Base-by-base conservation (phyloP, 208 protist genomes). In the Trypanosoma congolense region DNA sequence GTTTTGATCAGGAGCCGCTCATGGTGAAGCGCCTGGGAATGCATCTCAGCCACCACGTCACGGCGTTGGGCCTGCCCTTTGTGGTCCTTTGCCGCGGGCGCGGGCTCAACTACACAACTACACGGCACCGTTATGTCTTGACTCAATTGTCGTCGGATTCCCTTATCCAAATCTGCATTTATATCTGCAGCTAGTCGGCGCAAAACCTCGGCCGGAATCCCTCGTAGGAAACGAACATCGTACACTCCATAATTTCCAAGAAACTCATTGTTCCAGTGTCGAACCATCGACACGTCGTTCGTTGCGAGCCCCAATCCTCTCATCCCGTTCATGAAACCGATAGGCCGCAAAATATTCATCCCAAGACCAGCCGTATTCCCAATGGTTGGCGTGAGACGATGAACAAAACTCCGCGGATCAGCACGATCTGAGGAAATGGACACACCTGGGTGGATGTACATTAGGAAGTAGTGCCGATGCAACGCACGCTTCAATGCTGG, bases 231-330 rank as follows among this genome's bases (percentile, higher is more conserved):
- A 21, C 87, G 83, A 22, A 93, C 61, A 51, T 93, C 83, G 55
- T 80, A 93, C 6, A 81, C 74, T 29, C 87, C 87, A 59, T 77
- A 90, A 70, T 93, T 93, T 33, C 87, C 87, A 9, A 93, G 55
- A 24, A 65, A 83, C 40, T 93, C 80, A 56, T 93, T 93, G 70
- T 93, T 93, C 83, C 87, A 94, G 68, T 90, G 88, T 12, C 81
- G 77, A 19, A 94, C 62, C 61, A 87, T 86, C 16, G 83, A 75
- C 1, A 94, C 87, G 45, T 94, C 87, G 61, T 91, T 91, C 29
- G 71, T 79, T n/a, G 73, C 73, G 16, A 94, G 61, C 1, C 68
- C 87, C 19, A 94, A 53, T 5, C 83, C 87, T 22, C 70, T 70
- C 76, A 94, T 90, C 26, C 80, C 66, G 45, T 88, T 72, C 60